These are phyloP conservation scores for Silene uniflora DNA, from an alignment of 148 eudicot species.

Conservation along the genomic window DNA sequence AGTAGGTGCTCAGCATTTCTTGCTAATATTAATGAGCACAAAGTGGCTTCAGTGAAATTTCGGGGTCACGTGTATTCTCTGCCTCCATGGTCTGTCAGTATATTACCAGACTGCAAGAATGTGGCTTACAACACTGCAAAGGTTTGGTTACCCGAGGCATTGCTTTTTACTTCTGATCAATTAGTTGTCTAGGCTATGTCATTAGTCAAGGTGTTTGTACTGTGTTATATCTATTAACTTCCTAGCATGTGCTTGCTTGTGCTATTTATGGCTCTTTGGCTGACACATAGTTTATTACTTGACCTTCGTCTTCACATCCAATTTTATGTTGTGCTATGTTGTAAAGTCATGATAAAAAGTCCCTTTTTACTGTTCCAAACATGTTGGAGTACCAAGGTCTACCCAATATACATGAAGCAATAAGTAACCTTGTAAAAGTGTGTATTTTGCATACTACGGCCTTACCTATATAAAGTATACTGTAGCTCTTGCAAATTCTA, in stretches of 20 bases:
- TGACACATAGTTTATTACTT: background rate
- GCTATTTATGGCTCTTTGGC: background rate
- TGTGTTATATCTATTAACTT: background rate
- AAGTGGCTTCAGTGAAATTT: conserved; percentile 55
- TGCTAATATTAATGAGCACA: conserved; percentile 88
- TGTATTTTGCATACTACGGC: background rate
- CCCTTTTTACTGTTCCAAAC: background rate
- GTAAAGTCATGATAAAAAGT: background rate
- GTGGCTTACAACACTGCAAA: conserved; percentile 84
- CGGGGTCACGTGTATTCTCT: conserved; percentile 54
- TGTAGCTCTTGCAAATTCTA: background rate
- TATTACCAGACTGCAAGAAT: conserved; percentile 86
- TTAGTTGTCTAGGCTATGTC: conserved; percentile 4
- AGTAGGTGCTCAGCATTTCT: conserved; percentile 80
- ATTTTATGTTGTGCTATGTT: background rate
- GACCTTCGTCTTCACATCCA: conserved; percentile 11
- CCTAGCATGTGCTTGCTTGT: background rate
- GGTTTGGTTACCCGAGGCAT: conserved; percentile 40
- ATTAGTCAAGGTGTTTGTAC: background rate
- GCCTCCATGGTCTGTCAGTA: conserved; percentile 99
- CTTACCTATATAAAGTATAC: background rate
- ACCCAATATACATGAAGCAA: background rate
- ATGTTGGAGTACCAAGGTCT: background rate
- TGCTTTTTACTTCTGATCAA: conserved; percentile 5
- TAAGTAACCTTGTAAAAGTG: background rate